Base-by-base conservation (phyloP, 2,329 filamentous ascomycete genomes). In the Aspergillus neoniger region DNA sequence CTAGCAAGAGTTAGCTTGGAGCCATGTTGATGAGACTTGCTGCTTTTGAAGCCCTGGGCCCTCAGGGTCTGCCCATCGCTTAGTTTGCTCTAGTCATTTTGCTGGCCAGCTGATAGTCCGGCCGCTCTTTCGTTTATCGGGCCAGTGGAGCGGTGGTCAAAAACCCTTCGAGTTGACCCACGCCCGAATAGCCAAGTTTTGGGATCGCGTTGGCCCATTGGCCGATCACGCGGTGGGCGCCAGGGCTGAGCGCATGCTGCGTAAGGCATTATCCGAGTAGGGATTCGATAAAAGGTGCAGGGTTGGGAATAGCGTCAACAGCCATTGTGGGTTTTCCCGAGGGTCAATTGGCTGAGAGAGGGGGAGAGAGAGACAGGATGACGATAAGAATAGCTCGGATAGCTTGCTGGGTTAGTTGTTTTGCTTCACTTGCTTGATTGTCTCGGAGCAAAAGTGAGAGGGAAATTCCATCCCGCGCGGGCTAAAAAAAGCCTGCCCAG, bases 11-110 rank as follows among this genome's bases (percentile, higher is more conserved):
- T 43, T 25, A 38, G 36, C 15, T 43, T 55, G 43, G 52, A 28
- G 39, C 23, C 52, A 55, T 17, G 32, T 14, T 36, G 12, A 14
- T 5, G 23, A 30, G n/a, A 17, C 23, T n/a, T 15, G 32, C 32
- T 36, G 32, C 32, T 36, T 36, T 36, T 14, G 39, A 43, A 17
- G 38, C 23, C 15, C 36, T 54, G 51, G 41, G 32, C 51, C 51
- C 19, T 54, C 51, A 54, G 36, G 51, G 51, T 54, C 53, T 44
- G 53, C 41, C 39, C 53, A 36, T 55, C 39, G 53, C 39, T 47
- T 44, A 55, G 43, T 43, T 5, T 12, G 53, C 8, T 43, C 28
- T 55, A 47, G 53, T 36, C 23, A 28, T n/a, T n/a, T 21, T 25
- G 15, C 41, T 19, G 32, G n/a, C 23, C 23, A 36, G 14, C 25